phyloP scores from a whole-genome alignment of 768 basidiomycete genomes.

The Austroboletus festivus region DNA sequence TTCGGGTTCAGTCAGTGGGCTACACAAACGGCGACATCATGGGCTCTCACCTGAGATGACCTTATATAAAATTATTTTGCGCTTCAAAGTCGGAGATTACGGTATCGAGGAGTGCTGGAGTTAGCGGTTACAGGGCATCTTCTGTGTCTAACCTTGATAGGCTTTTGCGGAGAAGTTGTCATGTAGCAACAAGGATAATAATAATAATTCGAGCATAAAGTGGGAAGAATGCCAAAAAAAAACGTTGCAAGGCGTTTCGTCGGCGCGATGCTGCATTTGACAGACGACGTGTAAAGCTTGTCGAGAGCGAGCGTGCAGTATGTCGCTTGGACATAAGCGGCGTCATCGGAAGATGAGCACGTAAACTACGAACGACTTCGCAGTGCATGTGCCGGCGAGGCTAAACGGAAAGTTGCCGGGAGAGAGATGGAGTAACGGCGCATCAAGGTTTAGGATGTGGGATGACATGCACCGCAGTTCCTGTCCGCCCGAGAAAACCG shows the following conservation, averaged over 20 bases:
- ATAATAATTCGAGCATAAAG: constrained; percentile 14
- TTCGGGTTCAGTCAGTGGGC: too few relatives aligned
- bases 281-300: background rate
- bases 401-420: constrained; percentile 10
- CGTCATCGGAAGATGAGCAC: constrained; percentile 16
- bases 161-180: constrained; percentile 32
- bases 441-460: constrained; percentile 12
- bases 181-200: constrained; percentile 10
- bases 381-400: constrained; percentile 4
- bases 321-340: constrained; percentile 1
- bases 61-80: constrained; percentile 5
- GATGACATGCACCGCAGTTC: constrained; percentile 7
- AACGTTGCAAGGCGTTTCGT: background rate
- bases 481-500: constrained; percentile 15
- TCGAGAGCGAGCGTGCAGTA: background rate
- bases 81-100: constrained; percentile 33
- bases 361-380: constrained; percentile 18
- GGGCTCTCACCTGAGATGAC: constrained; percentile 12
- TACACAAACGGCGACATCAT: background rate
- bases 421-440: constrained; percentile 6
- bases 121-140: constrained; percentile 22
- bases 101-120: constrained; percentile 27
- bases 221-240: background rate
- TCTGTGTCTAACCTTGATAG: constrained; percentile 31
- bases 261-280: background rate